phyloP scores from a whole-genome alignment of 2,329 filamentous ascomycete genomes.

The Ophiostoma ips region DNA sequence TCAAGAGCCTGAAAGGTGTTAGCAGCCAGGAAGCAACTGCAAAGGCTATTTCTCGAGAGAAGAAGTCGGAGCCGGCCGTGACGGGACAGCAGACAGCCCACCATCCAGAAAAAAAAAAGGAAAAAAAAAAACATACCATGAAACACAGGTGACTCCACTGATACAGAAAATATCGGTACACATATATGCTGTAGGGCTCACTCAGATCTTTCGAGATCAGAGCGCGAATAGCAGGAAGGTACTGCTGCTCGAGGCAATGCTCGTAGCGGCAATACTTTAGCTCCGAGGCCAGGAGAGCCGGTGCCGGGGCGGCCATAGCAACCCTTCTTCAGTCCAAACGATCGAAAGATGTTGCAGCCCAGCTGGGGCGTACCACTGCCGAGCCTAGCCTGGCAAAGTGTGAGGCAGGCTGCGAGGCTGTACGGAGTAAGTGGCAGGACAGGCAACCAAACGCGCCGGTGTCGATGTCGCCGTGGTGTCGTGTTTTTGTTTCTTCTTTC shows the following conservation, averaged over 20 bases:
- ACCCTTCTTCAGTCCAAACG: neutral
- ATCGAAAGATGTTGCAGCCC: neutral
- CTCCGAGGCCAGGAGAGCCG: slow-evolving; percentile 18
- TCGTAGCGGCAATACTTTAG: slow-evolving; percentile 49
- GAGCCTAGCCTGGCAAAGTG: too few species aligned
- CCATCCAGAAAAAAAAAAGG: neutral
- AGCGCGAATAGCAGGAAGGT: slow-evolving; percentile 76
- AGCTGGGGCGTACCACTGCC: neutral
- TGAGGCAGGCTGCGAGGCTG: too few species aligned
- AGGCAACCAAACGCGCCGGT: too few species aligned
- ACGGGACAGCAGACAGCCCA: neutral
- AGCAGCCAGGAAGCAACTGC: too few species aligned
- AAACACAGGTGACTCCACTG: slow-evolving; percentile 98
- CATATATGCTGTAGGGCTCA: slow-evolving; percentile 98
- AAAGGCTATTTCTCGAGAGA: too few species aligned
- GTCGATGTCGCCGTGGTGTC: too few species aligned
- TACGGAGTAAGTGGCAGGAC: too few species aligned
- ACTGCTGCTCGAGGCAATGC: slow-evolving; percentile 43
- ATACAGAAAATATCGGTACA: slow-evolving; percentile 94
- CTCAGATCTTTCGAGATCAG: slow-evolving; percentile 93
- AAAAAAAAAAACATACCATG: slow-evolving; percentile 47
- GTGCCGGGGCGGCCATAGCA: neutral
- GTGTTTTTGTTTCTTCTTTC: too few species aligned
- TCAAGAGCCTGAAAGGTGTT: slow-evolving; percentile 37
- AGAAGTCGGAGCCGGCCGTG: too few species aligned